Evolutionary conservation across 1,284 basidiomycete species (phyloP).

Genomic region (Boletus semigastroideus): DNA sequence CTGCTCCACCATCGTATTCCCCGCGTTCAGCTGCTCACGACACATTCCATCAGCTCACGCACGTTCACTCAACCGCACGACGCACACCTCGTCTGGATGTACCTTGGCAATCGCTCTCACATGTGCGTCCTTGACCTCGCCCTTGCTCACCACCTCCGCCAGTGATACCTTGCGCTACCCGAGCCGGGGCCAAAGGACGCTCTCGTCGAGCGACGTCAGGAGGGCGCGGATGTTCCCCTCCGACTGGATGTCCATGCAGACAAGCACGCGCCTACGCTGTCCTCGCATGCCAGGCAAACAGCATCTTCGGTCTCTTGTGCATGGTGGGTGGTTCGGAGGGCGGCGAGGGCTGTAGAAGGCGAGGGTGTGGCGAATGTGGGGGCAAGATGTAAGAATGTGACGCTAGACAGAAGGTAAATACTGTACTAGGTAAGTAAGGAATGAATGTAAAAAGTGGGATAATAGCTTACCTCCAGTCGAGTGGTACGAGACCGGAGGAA

Average conservation of each 20-base stretch:
- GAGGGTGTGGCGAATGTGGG: conserved; percentile 22
- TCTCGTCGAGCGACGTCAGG: conserved; percentile 78
- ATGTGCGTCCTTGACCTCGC: conserved; percentile 91
- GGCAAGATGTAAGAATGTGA: conserved; percentile 1
- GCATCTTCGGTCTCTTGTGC: conserved; percentile 79
- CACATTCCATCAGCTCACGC: not conserved
- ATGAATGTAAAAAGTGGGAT: too few species aligned
- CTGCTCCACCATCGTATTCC: conserved; percentile 87
- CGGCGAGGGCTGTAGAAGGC: conserved; percentile 57
- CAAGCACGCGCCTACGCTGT: conserved; percentile 77
- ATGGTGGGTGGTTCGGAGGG: conserved; percentile 62
- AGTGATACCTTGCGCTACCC: conserved; percentile 85
- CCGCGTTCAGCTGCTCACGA: conserved; percentile 57
- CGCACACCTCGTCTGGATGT: conserved; percentile 91
- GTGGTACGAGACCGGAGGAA: too few species aligned
- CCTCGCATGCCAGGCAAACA: conserved; percentile 73
- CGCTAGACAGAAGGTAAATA: too few species aligned
- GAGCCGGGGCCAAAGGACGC: conserved; percentile 80
- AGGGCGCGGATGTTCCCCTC: conserved; percentile 71
- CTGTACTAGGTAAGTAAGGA: too few species aligned
- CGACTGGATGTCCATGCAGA: conserved; percentile 85
- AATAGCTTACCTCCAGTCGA: too few species aligned
- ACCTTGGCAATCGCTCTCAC: conserved; percentile 89
- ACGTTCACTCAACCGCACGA: not conserved
- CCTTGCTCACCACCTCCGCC: conserved; percentile 78